Percentiles rank a stretch among this genome's conserved stretches.
These are phyloP conservation scores for Escallonia herrerae DNA, from an alignment of 129 eudicot genomes.

Conservation along the genomic window DNA sequence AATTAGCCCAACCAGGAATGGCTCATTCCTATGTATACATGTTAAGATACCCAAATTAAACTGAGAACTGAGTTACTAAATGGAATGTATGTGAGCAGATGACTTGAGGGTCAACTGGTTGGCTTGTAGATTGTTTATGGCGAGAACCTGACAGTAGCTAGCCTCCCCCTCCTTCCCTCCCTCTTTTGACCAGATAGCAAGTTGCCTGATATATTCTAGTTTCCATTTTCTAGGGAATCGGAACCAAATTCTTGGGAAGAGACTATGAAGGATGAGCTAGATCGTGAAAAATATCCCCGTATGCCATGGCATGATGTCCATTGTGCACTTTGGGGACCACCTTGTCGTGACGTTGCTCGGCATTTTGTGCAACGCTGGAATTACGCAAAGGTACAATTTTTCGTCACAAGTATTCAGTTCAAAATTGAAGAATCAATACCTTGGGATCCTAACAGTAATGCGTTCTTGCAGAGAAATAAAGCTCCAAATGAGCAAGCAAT, in stretches of 20 bases:
- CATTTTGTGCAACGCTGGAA: conserved; percentile 99
- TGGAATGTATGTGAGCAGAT: too few species aligned
- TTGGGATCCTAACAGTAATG: conserved; percentile 1
- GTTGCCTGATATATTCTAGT: not conserved
- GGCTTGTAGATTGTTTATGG: not conserved
- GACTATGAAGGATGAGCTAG: conserved; percentile 81
- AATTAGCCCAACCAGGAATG: too few species aligned
- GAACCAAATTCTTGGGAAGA: conserved; percentile 99
- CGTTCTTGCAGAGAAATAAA: conserved; percentile 71
- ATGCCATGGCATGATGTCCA: conserved; percentile 99
- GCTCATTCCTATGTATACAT: too few species aligned
- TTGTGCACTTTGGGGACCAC: conserved; percentile 98
- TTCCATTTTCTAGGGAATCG: conserved; percentile 60
- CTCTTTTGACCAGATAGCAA: not conserved
- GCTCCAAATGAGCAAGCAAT: conserved; percentile 96
- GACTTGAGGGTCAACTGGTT: not conserved
- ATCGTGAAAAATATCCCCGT: conserved; percentile 83
- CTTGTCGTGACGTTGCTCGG: conserved; percentile 94
- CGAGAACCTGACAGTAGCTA: not conserved
- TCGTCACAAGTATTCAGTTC: not conserved
- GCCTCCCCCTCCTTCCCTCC: too few species aligned
- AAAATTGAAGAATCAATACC: not conserved
- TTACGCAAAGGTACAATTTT: conserved; percentile 70
- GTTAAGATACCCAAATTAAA: too few species aligned
- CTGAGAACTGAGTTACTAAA: too few species aligned